phyloP scores from a whole-genome alignment of 2,329 filamentous ascomycete species.

The Sporothrix mexicana region DNA sequence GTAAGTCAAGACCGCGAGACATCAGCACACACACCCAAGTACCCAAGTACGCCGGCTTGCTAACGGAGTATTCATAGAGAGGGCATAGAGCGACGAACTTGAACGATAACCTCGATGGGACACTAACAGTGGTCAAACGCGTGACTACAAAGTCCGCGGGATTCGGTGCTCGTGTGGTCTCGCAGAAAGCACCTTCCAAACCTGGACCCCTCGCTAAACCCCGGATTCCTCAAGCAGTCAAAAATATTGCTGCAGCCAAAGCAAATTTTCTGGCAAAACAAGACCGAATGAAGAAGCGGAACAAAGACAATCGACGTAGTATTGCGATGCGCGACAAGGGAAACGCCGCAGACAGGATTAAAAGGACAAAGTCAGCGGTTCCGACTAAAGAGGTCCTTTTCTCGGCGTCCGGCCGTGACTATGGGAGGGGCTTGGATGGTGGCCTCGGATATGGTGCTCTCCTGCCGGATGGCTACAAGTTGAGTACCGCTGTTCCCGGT shows the following conservation, averaged over 20 bases:
- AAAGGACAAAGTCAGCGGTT: no score
- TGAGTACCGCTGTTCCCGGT: conserved; percentile 15
- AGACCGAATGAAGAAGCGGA: background rate
- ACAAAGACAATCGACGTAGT: background rate
- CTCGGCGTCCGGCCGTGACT: background rate
- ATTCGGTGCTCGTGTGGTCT: conserved; percentile 27
- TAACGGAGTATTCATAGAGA: conserved; percentile 22
- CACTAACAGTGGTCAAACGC: conserved; percentile 10
- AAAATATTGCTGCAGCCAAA: background rate
- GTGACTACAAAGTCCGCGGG: background rate
- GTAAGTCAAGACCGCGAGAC: conserved; percentile 9
- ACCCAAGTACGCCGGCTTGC: background rate
- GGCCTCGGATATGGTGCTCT: background rate
- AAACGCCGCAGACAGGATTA: no score
- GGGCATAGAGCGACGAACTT: conserved; percentile 23
- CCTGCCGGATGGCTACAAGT: conserved; percentile 38
- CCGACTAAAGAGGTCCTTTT: background rate
- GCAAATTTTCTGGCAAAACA: background rate
- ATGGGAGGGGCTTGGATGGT: background rate
- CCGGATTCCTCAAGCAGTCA: background rate
- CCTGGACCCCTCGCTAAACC: background rate
- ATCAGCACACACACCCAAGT: background rate
- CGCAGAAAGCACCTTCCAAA: background rate
- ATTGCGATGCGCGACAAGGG: no score
- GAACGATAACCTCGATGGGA: conserved; percentile 36